These are phyloP conservation scores for Solanum piurae DNA, from an alignment of 257 asterid genomes.

Conservation along the genomic window DNA sequence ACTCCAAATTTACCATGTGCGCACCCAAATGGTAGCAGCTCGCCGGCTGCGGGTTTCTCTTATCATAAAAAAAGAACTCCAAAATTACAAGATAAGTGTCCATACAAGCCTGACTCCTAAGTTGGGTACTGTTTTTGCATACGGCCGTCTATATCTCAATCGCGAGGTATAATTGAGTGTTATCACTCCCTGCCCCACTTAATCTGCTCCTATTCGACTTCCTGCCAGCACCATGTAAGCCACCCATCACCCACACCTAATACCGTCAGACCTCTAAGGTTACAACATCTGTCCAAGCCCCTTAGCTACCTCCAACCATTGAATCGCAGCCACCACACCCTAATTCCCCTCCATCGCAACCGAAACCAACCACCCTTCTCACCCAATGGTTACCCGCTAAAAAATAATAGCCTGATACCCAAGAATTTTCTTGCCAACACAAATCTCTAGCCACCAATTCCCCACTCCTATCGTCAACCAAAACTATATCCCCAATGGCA, in stretches of 20 bases:
- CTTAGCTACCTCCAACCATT: neutral
- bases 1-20: too few relatives aligned
- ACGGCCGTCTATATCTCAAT: too few relatives aligned
- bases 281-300: neutral
- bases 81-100: too few relatives aligned
- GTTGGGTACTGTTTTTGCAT: too few relatives aligned
- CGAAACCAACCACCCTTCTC: neutral
- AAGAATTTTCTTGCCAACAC: neutral
- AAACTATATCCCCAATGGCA: neutral
- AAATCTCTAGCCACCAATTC: neutral
- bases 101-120: too few relatives aligned
- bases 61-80: too few relatives aligned
- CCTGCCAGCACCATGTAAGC: neutral
- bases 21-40: too few relatives aligned
- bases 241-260: neutral
- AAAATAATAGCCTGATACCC: neutral
- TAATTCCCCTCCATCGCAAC: neutral
- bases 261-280: neutral
- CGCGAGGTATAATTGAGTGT: too few relatives aligned
- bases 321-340: neutral
- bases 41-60: too few relatives aligned
- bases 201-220: neutral
- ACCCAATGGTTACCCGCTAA: neutral
- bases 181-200: neutral
- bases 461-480: neutral